Percentiles rank a stretch among this genome's conserved stretches.
Evolutionary conservation across 2,329 filamentous ascomycete species (phyloP).

Genomic region (Elsinoe arachidis): DNA sequence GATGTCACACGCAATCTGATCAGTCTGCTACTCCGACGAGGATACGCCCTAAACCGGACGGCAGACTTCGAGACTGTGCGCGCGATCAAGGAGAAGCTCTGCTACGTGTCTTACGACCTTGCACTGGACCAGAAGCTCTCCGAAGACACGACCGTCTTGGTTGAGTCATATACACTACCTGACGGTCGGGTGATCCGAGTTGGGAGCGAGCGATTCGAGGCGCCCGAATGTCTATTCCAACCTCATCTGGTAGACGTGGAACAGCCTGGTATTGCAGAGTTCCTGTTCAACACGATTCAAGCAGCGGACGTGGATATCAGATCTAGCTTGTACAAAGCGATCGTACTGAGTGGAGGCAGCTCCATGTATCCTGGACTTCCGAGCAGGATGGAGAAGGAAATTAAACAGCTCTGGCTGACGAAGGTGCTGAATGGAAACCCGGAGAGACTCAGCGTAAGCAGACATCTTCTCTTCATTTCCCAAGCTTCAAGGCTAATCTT

Average conservation of each 20-base stretch:
- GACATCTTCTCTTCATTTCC: not conserved
- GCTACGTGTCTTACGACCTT: constrained; percentile 97
- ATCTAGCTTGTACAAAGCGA: constrained; percentile 89
- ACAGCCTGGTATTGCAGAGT: constrained; percentile 91
- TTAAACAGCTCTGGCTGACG: constrained; percentile 97
- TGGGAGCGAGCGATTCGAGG: constrained; percentile 94
- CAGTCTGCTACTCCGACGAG: constrained; percentile 81
- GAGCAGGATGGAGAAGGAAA: constrained; percentile 90
- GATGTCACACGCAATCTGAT: constrained; percentile 99
- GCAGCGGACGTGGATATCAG: constrained; percentile 90
- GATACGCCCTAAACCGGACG: constrained; percentile 94
- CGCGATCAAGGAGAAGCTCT: constrained; percentile 99
- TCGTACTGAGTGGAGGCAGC: constrained; percentile 90
- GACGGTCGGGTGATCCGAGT: constrained; percentile 94
- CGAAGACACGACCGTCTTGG: constrained; percentile 93
- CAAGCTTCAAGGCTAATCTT: not conserved
- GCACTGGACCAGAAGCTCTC: constrained; percentile 92
- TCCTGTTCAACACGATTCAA: constrained; percentile 98
- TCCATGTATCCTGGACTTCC: constrained; percentile 98
- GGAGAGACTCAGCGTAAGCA: constrained; percentile 65
- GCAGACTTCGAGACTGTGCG: constrained; percentile 98
- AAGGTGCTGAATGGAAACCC: constrained; percentile 84
- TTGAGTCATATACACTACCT: constrained; percentile 94
- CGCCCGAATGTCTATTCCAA: constrained; percentile 96
- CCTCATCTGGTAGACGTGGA: constrained; percentile 96